Evolutionary conservation across 169 alveolate species (phyloP).

Genomic region (Babesia bovis): DNA sequence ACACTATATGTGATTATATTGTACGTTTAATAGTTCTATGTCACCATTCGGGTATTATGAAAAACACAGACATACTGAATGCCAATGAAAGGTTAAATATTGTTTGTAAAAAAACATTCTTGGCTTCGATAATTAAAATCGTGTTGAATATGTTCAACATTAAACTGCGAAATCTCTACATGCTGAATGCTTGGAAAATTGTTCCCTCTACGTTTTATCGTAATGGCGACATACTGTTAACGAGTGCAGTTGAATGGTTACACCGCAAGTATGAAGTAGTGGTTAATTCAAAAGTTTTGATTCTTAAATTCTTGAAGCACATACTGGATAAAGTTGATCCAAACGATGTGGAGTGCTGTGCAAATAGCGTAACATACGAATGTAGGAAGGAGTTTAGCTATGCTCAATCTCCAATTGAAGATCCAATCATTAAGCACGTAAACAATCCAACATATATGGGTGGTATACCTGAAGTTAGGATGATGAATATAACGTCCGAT

Average conservation of each 20-base stretch:
- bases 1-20: not conserved
- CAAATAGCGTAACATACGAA: not conserved
- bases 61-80: constrained; percentile 14
- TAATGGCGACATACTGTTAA: not conserved
- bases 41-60: not conserved
- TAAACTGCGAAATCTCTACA: not conserved
- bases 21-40: not conserved
- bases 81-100: constrained; percentile 15
- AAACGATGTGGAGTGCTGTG: not conserved
- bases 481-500: not conserved
- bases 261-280: constrained; percentile 1
- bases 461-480: not conserved
- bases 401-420: not conserved
- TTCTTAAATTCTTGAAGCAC: not conserved
- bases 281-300: constrained; percentile 3
- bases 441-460: not conserved
- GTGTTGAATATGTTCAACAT: constrained; percentile 12
- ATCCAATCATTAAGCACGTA: too few species aligned
- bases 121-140: constrained; percentile 13
- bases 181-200: constrained; percentile 13
- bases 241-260: not conserved
- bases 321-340: constrained; percentile 3
- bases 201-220: constrained; percentile 43
- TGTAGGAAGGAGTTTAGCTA: not conserved
- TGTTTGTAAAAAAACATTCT: constrained; percentile 42